Base-by-base conservation (phyloP, 495 filamentous ascomycete species). In the Umbilicaria muhlenbergii region DNA sequence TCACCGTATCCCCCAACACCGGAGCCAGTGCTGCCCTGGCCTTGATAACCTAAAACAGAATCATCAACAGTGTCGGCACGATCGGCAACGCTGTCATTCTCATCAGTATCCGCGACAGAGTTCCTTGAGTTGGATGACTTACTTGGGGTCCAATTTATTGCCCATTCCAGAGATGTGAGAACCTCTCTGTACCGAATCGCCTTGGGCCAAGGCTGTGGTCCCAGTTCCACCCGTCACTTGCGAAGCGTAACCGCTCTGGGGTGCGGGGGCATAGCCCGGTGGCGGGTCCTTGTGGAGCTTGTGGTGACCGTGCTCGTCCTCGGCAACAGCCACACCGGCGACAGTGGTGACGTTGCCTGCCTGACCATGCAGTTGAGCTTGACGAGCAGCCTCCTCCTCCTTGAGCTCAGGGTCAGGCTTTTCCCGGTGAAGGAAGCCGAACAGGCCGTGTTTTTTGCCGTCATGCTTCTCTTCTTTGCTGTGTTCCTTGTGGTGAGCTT, bases 401-500 rank as follows among this genome's bases (percentile, higher is more conserved):
- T 54, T 53, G 1, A 31, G 41, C 12, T 56, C 42, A 24, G 46
- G 48, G 11, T 53, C 48, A 6, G 42, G 42, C 39, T 52, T 52
- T 15, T 52, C 50, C 19, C 46, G 42, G 32, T 52, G 46, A 33
- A 53, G 42, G 16, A 51, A 51, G 5, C 48, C 51, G 11, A 47
- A 42, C 21, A 51, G 51, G 32, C 49, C 48, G 17, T 53, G 24
- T 10, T 28, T 28, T 28, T 28, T 28, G 24, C 24, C 24, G 6
- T 28, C 24, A 28, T 28, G 48, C 49, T 53, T 52, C 42, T 53
- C 21, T 32, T 33, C 24, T 42, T 41, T 41, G 32, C 45, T 54
- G 14, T 52, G 46, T 42, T 54, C 56, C 31, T 54, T 54, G 13
- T 43, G 46, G 15, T 45, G 18, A n/a, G 38, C 36, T 32, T 51